A percentile compares a stretch with the other conserved stretches of the same genome.
Evolutionary conservation across 1,139 yeast species (phyloP).

Genomic region (Yamadazyma triangularis): DNA sequence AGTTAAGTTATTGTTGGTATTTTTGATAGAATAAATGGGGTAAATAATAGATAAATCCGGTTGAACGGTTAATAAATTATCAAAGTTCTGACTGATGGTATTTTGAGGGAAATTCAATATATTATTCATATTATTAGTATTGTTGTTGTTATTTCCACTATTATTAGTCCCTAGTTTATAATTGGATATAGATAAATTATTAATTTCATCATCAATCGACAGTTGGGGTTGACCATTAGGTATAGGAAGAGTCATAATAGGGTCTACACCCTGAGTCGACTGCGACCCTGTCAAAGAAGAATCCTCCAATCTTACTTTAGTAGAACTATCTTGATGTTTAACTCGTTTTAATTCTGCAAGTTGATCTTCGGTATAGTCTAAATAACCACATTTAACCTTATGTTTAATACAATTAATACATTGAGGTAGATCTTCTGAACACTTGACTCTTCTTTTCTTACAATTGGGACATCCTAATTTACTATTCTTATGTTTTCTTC

Average conservation of each 20-base stretch:
- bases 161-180: too few relatives aligned
- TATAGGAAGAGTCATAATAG: not conserved
- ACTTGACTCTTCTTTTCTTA: conserved; percentile 41
- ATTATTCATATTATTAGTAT: conserved; percentile 12
- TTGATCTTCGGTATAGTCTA: conserved; percentile 32
- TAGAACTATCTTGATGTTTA: conserved; percentile 6
- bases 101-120: conserved; percentile 14
- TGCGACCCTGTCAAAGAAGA: too few relatives aligned
- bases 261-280: not conserved
- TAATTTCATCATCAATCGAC: conserved; percentile 10
- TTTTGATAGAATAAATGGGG: conserved; percentile 33
- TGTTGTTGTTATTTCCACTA: conserved; percentile 1
- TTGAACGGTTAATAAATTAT: conserved; percentile 20
- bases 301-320: too few relatives aligned
- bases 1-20: conserved; percentile 7
- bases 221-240: conserved; percentile 4
- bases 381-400: conserved; percentile 37
- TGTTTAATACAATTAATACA: conserved; percentile 41
- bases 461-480: conserved; percentile 43
- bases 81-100: conserved; percentile 25
- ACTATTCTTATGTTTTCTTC: conserved; percentile 30
- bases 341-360: conserved; percentile 25
- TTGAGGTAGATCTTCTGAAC: conserved; percentile 39
- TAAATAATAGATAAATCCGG: conserved; percentile 28
- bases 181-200: conserved; percentile 9